phyloP scores from a whole-genome alignment of 2,329 filamentous ascomycete genomes.

The Chrysosporium keratinophilum region DNA sequence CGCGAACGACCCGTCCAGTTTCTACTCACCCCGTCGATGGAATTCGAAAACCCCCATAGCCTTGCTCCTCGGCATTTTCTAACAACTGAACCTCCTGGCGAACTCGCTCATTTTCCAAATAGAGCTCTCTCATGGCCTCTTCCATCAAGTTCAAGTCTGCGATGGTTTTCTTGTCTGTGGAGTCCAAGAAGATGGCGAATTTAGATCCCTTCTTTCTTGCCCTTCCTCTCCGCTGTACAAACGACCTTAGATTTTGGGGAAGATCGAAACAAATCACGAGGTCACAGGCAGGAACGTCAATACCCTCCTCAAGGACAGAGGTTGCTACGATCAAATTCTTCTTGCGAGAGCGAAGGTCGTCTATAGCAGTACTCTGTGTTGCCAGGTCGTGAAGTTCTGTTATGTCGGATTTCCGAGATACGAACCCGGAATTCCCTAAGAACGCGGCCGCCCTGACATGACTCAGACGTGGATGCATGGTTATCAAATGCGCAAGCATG shows the following conservation, averaged over 20 bases:
- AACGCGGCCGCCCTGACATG: slow-evolving; percentile 39
- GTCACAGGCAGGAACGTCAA: slow-evolving; percentile 54
- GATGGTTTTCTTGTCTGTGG: slow-evolving; percentile 27
- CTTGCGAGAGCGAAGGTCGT: slow-evolving; percentile 43
- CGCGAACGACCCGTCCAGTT: slow-evolving; percentile 2
- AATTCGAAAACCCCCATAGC: slow-evolving; percentile 33
- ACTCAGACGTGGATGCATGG: slow-evolving; percentile 39
- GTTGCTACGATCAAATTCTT: slow-evolving; percentile 51
- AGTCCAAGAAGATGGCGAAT: slow-evolving; percentile 42
- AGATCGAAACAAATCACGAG: slow-evolving; percentile 55
- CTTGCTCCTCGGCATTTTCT: slow-evolving; percentile 40
- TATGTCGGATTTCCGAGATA: slow-evolving; percentile 38
- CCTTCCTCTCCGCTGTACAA: slow-evolving; percentile 54
- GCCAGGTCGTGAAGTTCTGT: slow-evolving; percentile 41
- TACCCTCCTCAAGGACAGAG: slow-evolving; percentile 50
- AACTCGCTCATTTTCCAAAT: slow-evolving; percentile 53
- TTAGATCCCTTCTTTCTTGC: slow-evolving; percentile 49
- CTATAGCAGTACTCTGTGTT: slow-evolving; percentile 43
- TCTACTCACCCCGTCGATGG: slow-evolving; percentile 33
- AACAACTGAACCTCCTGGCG: slow-evolving; percentile 38
- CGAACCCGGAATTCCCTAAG: slow-evolving; percentile 41
- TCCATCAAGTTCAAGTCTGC: slow-evolving; percentile 58
- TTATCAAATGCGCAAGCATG: slow-evolving; percentile 50
- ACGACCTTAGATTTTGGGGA: slow-evolving; percentile 53
- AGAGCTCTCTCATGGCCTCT: slow-evolving; percentile 58